phyloP scores from a whole-genome alignment of 371 early-diverging fungal genomes.

The Mortierella sp. region DNA sequence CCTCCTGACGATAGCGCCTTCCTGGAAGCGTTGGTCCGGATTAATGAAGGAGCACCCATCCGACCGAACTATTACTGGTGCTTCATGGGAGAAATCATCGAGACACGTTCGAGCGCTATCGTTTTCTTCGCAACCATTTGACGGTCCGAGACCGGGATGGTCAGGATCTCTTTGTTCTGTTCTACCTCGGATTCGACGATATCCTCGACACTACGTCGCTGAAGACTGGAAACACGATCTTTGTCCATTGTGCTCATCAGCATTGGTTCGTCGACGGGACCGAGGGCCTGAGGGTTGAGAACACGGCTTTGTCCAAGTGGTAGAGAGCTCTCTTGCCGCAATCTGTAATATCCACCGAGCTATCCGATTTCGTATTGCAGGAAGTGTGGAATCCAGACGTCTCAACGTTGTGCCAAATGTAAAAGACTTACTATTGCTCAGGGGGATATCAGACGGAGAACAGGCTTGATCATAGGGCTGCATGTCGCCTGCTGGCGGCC shows the following conservation, averaged over 20 bases:
- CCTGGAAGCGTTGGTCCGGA: neutral
- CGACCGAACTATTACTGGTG: slow-evolving; percentile 10
- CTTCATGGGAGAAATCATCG: slow-evolving; percentile 13
- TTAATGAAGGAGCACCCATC: no score
- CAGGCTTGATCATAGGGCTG: slow-evolving; percentile 2
- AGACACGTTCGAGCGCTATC: neutral
- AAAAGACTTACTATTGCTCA: slow-evolving; percentile 9
- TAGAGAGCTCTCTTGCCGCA: neutral
- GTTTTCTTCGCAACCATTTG: slow-evolving; percentile 4
- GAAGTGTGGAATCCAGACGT: neutral
- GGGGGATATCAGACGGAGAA: slow-evolving; percentile 5
- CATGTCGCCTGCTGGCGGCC: slow-evolving; percentile 1
- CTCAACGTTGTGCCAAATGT: slow-evolving; percentile 7
- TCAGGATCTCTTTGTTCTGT: neutral
- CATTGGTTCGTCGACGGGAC: slow-evolving; percentile 7
- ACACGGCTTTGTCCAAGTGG: neutral
- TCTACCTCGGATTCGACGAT: neutral
- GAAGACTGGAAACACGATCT: slow-evolving; percentile 8
- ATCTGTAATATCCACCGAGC: slow-evolving; percentile 2
- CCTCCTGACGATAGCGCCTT: neutral
- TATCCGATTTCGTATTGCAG: neutral
- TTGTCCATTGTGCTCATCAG: slow-evolving; percentile 8
- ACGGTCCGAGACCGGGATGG: slow-evolving; percentile 4
- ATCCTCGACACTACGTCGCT: neutral
- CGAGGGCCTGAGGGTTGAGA: neutral